Percentiles rank a stretch among this genome's conserved stretches.
Evolutionary conservation across 768 basidiomycete species (phyloP).

Genomic region (Agaricus subrufescens): DNA sequence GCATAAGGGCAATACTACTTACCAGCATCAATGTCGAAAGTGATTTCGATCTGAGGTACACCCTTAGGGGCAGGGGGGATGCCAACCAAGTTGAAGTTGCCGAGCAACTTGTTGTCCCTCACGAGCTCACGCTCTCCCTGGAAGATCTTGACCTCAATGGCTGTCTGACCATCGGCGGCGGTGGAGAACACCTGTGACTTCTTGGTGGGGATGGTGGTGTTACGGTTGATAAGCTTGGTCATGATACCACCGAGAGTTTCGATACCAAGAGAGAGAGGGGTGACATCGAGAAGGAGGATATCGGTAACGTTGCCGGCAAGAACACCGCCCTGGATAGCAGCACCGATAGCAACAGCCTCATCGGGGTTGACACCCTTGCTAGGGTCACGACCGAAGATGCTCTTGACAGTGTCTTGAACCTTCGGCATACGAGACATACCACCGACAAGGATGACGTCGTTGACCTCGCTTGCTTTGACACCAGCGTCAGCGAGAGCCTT

Average conservation of each 20-base stretch:
- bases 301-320: conserved; percentile 95
- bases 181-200: conserved; percentile 99
- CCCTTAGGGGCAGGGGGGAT: conserved; percentile 86
- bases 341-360: conserved; percentile 98
- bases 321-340: conserved; percentile 97
- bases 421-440: conserved; percentile 99
- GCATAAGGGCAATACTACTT: conserved; percentile 17
- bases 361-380: conserved; percentile 99
- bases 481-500: conserved; percentile 94
- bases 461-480: conserved; percentile 87
- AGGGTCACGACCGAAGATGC: conserved; percentile 92
- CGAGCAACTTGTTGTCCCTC: conserved; percentile 96
- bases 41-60: conserved; percentile 84
- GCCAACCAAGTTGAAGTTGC: conserved; percentile 99
- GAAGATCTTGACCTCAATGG: conserved; percentile 99
- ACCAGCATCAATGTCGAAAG: conserved; percentile 97
- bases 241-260: conserved; percentile 99
- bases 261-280: conserved; percentile 94
- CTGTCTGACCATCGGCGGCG: conserved; percentile 98
- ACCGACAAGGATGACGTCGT: conserved; percentile 97
- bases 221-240: conserved; percentile 97
- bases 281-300: conserved; percentile 91
- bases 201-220: conserved; percentile 99
- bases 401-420: conserved; percentile 91
- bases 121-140: conserved; percentile 99